phyloP scores from a whole-genome alignment of 331 rosid genomes.

The Rhamnella rubrinervis region DNA sequence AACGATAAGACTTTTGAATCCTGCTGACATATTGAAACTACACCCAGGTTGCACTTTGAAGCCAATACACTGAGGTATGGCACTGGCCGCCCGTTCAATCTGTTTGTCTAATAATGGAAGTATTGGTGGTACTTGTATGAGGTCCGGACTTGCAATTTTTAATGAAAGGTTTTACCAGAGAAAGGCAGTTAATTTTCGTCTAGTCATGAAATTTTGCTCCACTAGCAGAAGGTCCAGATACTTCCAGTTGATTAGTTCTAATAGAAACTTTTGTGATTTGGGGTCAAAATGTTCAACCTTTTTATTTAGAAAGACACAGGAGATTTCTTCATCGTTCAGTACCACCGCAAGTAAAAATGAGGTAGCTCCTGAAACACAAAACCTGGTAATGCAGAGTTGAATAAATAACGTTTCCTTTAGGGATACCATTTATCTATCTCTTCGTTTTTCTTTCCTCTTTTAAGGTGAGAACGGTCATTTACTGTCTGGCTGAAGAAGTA shows the following conservation, averaged over 20 bases:
- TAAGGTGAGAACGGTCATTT: slow-evolving; percentile 32
- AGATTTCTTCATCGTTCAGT: slow-evolving; percentile 25
- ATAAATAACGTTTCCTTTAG: background rate
- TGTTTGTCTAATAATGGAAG: slow-evolving; percentile 28
- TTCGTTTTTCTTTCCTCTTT: slow-evolving; percentile 6
- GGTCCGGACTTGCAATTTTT: slow-evolving; percentile 28
- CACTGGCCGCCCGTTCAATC: slow-evolving; percentile 45
- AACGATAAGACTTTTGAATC: background rate
- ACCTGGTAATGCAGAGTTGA: slow-evolving; percentile 4
- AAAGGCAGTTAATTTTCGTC: slow-evolving; percentile 35
- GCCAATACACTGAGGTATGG: slow-evolving; percentile 23
- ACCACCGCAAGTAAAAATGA: slow-evolving; percentile 25
- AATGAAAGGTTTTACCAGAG: slow-evolving; percentile 35
- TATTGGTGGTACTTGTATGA: slow-evolving; percentile 29
- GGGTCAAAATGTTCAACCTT: slow-evolving; percentile 33
- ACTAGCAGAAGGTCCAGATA: slow-evolving; percentile 33
- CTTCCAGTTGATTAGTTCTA: slow-evolving; percentile 29
- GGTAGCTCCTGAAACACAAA: slow-evolving; percentile 35
- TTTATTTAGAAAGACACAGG: slow-evolving; percentile 25
- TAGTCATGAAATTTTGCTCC: slow-evolving; percentile 40
- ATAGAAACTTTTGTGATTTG: slow-evolving; percentile 21
- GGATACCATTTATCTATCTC: background rate
- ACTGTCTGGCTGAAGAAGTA: slow-evolving; percentile 27
- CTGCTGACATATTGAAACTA: slow-evolving; percentile 12
- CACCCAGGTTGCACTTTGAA: slow-evolving; percentile 32